Evolutionary conservation across 352 stramenopile genomes (phyloP), one percentile per base, ranked within the genome.

Genomic region (Blastocystis sp.): DNA sequence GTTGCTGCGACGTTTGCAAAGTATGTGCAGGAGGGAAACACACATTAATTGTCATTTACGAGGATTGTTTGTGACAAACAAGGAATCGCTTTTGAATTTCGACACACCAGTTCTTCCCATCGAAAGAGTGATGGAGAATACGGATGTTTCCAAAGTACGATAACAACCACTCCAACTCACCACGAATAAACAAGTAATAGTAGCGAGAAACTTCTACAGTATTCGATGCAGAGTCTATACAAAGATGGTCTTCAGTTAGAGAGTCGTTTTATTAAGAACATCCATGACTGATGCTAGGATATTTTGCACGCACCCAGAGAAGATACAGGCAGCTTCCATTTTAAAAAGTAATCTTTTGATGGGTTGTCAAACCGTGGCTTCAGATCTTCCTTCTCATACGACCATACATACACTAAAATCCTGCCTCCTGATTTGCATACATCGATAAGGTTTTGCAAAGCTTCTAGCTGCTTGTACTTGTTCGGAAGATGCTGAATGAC

Each of bases 1-100:
- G 96, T 99, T 1, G 95, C 95, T 29, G 95, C 99, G 92, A 99
- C 97, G 0, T 99, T 99, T 91, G 97, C 97, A 4, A 98, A 98
- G 91, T 89, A 84, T 64, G 73, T 84, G 47, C 29, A 84, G 50
- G 62, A 84, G 73, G 73, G 73, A 84, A 66, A 84, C 55, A 84
- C 73, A 23, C 73, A 84, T 45, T 84, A 68, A 84, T 63, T 50
- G 11, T 62, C 70, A 37, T 64, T 64, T 64, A 79, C 53, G 53
- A 61, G 29, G 26, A 64, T 62, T 43, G 54, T 80, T 80, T 45
- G n/a, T 39, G 1, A 59, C n/a, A 84, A 84, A 84, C 20, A 84
- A 11, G 23, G 2, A 7, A 84, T 6, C 68, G 47, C 2, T 66
- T 53, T 68, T 68, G 13, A 56, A 84, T 29, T n/a, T 84, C 73